Percentiles rank a stretch among this genome's conserved stretches.
Evolutionary conservation across 257 asterid species (phyloP).

Genomic region (Solanum ahanhuiri): DNA sequence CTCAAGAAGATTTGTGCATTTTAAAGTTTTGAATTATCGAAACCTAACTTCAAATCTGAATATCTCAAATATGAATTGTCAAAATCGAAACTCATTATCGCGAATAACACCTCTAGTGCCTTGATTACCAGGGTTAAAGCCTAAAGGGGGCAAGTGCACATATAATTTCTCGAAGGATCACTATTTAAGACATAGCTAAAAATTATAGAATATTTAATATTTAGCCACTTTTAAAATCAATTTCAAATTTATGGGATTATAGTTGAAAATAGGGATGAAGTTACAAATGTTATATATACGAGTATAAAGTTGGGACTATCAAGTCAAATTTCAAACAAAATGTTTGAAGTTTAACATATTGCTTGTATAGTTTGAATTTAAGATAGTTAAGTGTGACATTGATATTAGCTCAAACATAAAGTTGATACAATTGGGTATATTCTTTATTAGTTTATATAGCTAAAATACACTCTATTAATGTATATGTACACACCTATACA

Average conservation of each 20-base stretch:
- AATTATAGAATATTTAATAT: background rate
- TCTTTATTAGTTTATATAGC: no score
- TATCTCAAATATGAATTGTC: background rate
- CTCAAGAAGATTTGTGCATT: background rate
- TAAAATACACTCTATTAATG: no score
- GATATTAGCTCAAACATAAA: no score
- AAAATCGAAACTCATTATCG: accelerated
- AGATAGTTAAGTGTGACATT: no score
- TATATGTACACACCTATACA: no score
- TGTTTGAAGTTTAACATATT: no score
- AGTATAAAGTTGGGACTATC: background rate
- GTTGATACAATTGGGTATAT: no score
- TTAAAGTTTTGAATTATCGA: background rate
- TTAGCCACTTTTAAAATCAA: background rate
- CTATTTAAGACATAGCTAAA: background rate
- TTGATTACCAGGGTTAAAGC: background rate
- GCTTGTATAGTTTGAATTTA: no score
- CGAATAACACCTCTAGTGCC: background rate
- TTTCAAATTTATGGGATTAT: background rate
- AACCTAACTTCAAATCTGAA: background rate
- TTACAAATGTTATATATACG: background rate
- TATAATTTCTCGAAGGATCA: background rate
- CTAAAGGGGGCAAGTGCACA: background rate
- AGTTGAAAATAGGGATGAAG: background rate
- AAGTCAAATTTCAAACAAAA: no score